These are phyloP conservation scores for Castanea crenata DNA, from an alignment of 306 rosid species.

Conservation along the genomic window DNA sequence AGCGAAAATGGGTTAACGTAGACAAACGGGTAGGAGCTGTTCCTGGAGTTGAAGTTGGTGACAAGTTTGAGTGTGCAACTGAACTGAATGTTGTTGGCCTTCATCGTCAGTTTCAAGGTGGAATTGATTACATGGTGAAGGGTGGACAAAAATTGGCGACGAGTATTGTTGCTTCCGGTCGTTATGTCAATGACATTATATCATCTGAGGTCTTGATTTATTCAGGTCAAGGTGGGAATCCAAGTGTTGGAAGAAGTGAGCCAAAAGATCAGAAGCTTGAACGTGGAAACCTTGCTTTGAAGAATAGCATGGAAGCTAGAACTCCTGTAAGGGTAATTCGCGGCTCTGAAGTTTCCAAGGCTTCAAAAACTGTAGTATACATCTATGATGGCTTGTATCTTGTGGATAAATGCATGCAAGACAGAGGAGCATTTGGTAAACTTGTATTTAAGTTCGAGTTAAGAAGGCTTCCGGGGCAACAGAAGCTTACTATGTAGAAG, in stretches of 20 bases:
- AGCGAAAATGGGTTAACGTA: slow-evolving; percentile 14
- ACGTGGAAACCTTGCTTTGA: slow-evolving; percentile 44
- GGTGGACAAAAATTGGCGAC: slow-evolving; percentile 28
- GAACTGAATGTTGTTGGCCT: slow-evolving; percentile 46
- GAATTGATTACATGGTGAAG: slow-evolving; percentile 41
- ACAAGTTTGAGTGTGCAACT: slow-evolving; percentile 25
- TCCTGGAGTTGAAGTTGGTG: slow-evolving; percentile 47
- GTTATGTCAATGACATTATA: slow-evolving; percentile 19
- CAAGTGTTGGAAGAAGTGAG: neutral
- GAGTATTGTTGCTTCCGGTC: slow-evolving; percentile 34
- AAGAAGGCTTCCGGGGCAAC: slow-evolving; percentile 19
- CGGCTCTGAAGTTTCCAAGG: neutral
- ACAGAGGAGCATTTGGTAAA: slow-evolving; percentile 33
- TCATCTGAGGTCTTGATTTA: slow-evolving; percentile 27
- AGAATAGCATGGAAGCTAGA: slow-evolving; percentile 32
- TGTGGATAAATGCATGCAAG: slow-evolving; percentile 17
- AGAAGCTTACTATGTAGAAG: neutral
- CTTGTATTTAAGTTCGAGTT: slow-evolving; percentile 34
- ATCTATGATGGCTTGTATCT: slow-evolving; percentile 43
- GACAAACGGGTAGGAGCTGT: slow-evolving; percentile 25
- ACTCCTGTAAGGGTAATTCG: slow-evolving; percentile 41
- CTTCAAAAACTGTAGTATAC: neutral
- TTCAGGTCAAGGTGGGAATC: slow-evolving; percentile 46
- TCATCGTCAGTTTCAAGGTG: slow-evolving; percentile 21
- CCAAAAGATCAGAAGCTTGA: slow-evolving; percentile 35